phyloP scores from a whole-genome alignment of 1,284 basidiomycete species.

The Moniliophthora roreri region DNA sequence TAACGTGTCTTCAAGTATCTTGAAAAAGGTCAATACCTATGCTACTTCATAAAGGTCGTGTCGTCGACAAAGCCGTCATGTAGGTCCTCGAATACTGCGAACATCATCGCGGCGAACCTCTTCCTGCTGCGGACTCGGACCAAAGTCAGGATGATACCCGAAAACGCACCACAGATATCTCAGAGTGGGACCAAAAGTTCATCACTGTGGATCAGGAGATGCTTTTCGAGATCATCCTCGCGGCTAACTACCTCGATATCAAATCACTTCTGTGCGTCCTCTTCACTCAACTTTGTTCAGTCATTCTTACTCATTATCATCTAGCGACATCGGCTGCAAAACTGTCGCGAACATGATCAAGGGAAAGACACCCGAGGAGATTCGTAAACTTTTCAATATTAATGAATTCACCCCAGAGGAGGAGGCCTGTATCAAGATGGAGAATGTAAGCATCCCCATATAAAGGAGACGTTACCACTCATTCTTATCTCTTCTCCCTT shows the following conservation, averaged over 20 bases:
- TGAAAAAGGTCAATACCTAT: constrained; percentile 78
- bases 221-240: constrained; percentile 99
- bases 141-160: constrained; percentile 89
- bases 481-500: constrained; percentile 18
- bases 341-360: constrained; percentile 99
- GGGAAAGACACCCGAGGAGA: constrained; percentile 96
- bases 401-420: constrained; percentile 99
- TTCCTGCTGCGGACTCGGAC: constrained; percentile 85
- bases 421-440: constrained; percentile 99
- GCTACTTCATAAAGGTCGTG: background rate
- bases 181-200: constrained; percentile 99
- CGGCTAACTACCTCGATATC: constrained; percentile 99
- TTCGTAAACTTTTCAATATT: constrained; percentile 96
- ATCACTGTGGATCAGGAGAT: constrained; percentile 96
- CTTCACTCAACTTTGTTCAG: background rate
- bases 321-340: constrained; percentile 98
- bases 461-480: too few species aligned
- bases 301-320: constrained; percentile 1
- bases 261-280: constrained; percentile 89
- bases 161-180: constrained; percentile 96
- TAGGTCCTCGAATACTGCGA: constrained; percentile 99
- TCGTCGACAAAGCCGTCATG: background rate
- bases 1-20: constrained; percentile 94
- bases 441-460: constrained; percentile 79
- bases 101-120: constrained; percentile 95